These are phyloP conservation scores for Mucor velutinosus DNA, from an alignment of 371 early-diverging fungal genomes.

Conservation along the genomic window DNA sequence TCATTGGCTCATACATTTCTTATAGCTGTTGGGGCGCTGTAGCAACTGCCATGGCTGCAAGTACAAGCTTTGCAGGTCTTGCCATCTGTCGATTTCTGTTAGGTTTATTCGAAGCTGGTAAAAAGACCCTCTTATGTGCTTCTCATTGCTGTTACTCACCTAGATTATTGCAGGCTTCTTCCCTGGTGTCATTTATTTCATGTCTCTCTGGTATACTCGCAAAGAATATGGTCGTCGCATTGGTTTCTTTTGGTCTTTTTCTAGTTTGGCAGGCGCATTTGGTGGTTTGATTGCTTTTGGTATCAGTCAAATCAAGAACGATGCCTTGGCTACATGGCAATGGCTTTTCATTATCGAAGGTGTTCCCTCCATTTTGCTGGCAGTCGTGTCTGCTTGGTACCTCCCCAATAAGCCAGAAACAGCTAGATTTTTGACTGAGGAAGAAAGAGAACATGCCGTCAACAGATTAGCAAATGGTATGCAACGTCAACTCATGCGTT, in stretches of 20 bases:
- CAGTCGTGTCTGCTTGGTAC: constrained; percentile 37
- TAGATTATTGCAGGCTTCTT: constrained; percentile 11
- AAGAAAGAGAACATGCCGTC: constrained; percentile 54
- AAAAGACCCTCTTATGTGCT: neutral
- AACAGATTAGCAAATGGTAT: constrained; percentile 45
- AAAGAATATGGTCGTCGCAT: constrained; percentile 43
- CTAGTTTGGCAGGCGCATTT: constrained; percentile 48
- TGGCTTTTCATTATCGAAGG: constrained; percentile 63
- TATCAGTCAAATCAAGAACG: constrained; percentile 32
- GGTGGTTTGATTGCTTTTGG: constrained; percentile 46
- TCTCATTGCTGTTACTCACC: neutral
- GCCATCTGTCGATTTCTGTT: constrained; percentile 25
- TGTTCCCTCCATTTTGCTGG: constrained; percentile 42
- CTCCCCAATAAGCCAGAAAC: constrained; percentile 65
- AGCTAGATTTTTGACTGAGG: constrained; percentile 53
- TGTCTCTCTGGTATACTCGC: constrained; percentile 49
- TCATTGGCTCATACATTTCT: neutral
- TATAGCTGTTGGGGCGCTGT: constrained; percentile 26
- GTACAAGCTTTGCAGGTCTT: constrained; percentile 26
- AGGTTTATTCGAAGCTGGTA: constrained; percentile 28
- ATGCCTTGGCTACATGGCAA: constrained; percentile 40
- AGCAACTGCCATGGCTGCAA: constrained; percentile 32
- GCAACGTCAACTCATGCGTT: neutral
- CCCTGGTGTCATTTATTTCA: constrained; percentile 34
- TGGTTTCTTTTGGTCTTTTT: constrained; percentile 46